Evolutionary conservation across 345 rosid genomes (phyloP), one percentile per base, ranked within the genome.

Genomic region (Hirschfeldia incana): DNA sequence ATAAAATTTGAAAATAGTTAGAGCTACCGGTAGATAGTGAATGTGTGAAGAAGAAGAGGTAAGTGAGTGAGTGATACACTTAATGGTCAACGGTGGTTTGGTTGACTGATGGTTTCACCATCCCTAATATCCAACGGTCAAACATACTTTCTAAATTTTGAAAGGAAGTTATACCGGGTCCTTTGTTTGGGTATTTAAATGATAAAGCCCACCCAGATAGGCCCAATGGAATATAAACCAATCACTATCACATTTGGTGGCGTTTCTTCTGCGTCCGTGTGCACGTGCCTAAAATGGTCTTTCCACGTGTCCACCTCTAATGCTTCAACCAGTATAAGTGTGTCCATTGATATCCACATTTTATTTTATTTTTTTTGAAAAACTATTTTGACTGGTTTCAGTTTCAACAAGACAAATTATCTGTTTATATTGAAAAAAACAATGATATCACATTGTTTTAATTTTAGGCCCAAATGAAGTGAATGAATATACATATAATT

Each of bases 21-120:
- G 72, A 78, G 68, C 82, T 59, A 78, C 82, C 74, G 81, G 73
- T 67, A 15, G 77, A 8, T 76, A 76, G 62, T 59, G 65, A 46
- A n/a, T 57, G 49, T 70, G 67, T n/a, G 65, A 70, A 37, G 60
- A 36, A 63, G 67, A 67, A 27, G 28, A 21, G 33, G 65, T 64
- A 1, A 78, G 77, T 64, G 0, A 72, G 77, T 72, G 61, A 51
- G 61, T 16, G 37, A 65, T 5, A 10, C 60, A 65, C 36, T 34
- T 32, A 3, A 58, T 10, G 7, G 82, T 79, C 78, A 79, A 68
- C 65, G 16, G 1, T 72, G 13, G 57, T 67, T 73, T n/a, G 3
- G 64, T 59, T 79, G 78, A 79, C 82, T 79, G 82, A 60, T 36
- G 65, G 78, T 59, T 65, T 72, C 57, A 33, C 53, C 53, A 9